These are phyloP conservation scores for Sphagnurus paluster DNA, from an alignment of 1,284 basidiomycete genomes.

Conservation along the genomic window DNA sequence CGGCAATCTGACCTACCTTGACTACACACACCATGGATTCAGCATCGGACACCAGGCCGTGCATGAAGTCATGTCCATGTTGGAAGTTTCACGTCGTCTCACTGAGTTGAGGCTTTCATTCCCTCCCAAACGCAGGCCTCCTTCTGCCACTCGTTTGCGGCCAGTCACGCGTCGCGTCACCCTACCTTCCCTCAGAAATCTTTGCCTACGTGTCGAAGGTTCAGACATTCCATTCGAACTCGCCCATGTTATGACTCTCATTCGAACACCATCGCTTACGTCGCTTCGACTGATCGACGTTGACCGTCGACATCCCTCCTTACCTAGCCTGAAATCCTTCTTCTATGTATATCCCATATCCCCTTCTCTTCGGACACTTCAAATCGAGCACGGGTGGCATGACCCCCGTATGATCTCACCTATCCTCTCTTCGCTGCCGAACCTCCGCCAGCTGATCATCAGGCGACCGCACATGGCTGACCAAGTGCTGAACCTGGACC, in stretches of 20 bases:
- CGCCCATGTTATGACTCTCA: slow-evolving; percentile 39
- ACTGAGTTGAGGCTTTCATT: slow-evolving; percentile 46
- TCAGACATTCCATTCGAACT: slow-evolving; percentile 54
- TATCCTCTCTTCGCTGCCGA: slow-evolving; percentile 31
- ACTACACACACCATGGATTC: slow-evolving; percentile 63
- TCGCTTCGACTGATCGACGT: slow-evolving; percentile 43
- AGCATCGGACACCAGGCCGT: slow-evolving; percentile 45
- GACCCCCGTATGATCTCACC: slow-evolving; percentile 35
- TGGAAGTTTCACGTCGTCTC: slow-evolving; percentile 45
- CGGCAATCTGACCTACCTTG: slow-evolving; percentile 56
- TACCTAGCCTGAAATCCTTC: slow-evolving; percentile 40
- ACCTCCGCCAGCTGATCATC: slow-evolving; percentile 30
- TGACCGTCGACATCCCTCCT: slow-evolving; percentile 30
- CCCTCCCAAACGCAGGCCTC: slow-evolving; percentile 23
- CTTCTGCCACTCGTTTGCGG: slow-evolving; percentile 21
- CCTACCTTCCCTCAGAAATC: slow-evolving; percentile 39
- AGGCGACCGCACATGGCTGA: slow-evolving; percentile 30
- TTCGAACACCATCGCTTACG: slow-evolving; percentile 41
- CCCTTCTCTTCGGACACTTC: slow-evolving; percentile 34
- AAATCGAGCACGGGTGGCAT: slow-evolving; percentile 45
- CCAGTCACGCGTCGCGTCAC: slow-evolving; percentile 26
- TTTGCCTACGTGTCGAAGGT: slow-evolving; percentile 45
- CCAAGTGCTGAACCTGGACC: slow-evolving; percentile 29
- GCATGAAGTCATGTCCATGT: slow-evolving; percentile 46
- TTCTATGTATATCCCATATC: slow-evolving; percentile 42